Evolutionary conservation across 495 filamentous ascomycete genomes (phyloP), one percentile per base, ranked within the genome.

Genomic region (Neurospora sp.): DNA sequence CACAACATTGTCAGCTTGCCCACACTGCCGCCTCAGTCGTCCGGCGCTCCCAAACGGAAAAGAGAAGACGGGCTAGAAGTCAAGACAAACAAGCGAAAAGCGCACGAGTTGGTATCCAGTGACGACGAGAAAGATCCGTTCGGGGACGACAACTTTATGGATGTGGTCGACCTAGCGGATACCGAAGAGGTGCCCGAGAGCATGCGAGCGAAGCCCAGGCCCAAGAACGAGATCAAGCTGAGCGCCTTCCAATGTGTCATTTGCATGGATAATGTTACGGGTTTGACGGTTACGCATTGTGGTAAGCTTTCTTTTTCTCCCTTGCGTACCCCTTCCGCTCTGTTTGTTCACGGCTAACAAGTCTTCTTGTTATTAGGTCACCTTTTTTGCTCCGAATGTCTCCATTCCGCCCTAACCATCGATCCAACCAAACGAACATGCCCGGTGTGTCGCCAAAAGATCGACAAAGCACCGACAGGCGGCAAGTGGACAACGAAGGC

Each of bases 381-480:
- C 81, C 84, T 97, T 12, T 96, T 95, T 81, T 97, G 94, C 76
- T 89, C 92, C 74, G 88, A 88, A 39, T 97, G 94, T 78, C 87
- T 97, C 8, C 90, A 91, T 73, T 87, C 91, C 39, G 89, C 92
- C 8, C 84, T 97, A 14, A 86, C 90, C 69, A 89, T 91, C 39
- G 84, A 86, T 20, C 78, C 81, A 14, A 79, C 78, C 38, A 86
- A 82, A 71, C 82, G 81, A 45, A 80, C 81, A 12, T 89, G 87
- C 59, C 87, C 87, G 0, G 84, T 88, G 37, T 89, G 87, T 75
- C 82, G 87, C 41, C 81, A 85, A n/a, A 85, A 85, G 69, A 83
- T 89, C 69, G 89, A 89, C 39, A 82, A 84, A 16, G 85, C 86
- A 78, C 86, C 77, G 16, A 73, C 70, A 44, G 74, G n/a, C 39